Evolutionary conservation across 2,329 filamentous ascomycete species (phyloP).

Genomic region (Pseudogymnoascus sp.): DNA sequence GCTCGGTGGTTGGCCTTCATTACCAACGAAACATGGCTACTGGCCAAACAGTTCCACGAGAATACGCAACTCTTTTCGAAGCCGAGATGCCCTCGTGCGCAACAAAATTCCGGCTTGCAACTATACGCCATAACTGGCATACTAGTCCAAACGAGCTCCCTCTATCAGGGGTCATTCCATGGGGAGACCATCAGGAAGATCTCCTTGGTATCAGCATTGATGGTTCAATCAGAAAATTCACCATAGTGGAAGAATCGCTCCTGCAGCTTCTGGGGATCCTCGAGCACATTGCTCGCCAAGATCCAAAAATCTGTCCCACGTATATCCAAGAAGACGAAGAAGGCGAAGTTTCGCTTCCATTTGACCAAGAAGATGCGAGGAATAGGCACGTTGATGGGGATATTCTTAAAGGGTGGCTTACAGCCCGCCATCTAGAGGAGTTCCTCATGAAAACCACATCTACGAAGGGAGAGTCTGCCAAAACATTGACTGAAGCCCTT

Average conservation of each 20-base stretch:
- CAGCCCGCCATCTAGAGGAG: constrained; percentile 36
- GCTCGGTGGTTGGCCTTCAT: constrained; percentile 22
- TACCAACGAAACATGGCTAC: background rate
- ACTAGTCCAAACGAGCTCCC: background rate
- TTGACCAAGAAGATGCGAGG: constrained; percentile 12
- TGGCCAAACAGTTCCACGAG: background rate
- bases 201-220: constrained; percentile 59
- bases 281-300: constrained; percentile 54
- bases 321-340: background rate
- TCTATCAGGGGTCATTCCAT: constrained; percentile 31
- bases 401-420: constrained; percentile 47
- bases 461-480: background rate
- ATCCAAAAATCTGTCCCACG: constrained; percentile 38
- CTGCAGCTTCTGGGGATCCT: constrained; percentile 66
- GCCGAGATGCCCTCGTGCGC: constrained; percentile 44
- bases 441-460: constrained; percentile 27
- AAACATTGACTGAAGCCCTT: background rate
- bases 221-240: constrained; percentile 62
- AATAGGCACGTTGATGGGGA: constrained; percentile 62
- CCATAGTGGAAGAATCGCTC: constrained; percentile 50
- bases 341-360: background rate
- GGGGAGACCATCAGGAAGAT: constrained; percentile 26
- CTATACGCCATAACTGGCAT: constrained; percentile 38
- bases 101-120: constrained; percentile 42
- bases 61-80: constrained; percentile 35